phyloP scores from a whole-genome alignment of 768 basidiomycete species.

The Leucosporidium yakuticum region DNA sequence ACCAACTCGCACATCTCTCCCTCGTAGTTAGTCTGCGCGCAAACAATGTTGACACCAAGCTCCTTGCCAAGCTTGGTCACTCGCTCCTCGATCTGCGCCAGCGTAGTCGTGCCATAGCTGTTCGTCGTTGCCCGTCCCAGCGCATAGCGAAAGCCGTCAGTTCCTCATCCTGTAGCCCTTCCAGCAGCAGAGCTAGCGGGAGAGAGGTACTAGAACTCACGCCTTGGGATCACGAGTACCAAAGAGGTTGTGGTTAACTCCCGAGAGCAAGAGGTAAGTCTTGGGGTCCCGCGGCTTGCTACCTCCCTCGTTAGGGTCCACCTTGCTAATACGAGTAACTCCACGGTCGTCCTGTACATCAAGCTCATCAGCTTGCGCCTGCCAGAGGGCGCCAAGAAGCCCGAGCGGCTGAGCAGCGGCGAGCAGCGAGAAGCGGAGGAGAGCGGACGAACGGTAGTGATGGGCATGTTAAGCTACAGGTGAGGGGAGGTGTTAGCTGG shows the following conservation, averaged over 20 bases:
- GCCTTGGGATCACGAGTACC: conserved; percentile 33
- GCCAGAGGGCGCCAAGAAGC: no score
- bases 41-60: conserved; percentile 35
- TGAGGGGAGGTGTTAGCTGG: no score
- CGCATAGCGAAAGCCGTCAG: not conserved
- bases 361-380: not conserved
- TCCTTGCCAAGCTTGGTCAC: conserved; percentile 27
- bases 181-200: not conserved
- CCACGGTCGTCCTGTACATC: conserved; percentile 19
- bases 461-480: no score
- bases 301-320: conserved; percentile 32
- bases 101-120: conserved; percentile 34
- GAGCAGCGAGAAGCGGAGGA: no score
- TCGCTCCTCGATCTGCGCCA: conserved; percentile 34
- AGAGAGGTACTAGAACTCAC: conserved; percentile 1
- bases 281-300: conserved; percentile 17
- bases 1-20: conserved; percentile 25
- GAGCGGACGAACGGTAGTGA: no score
- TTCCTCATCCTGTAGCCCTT: not conserved
- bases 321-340: conserved; percentile 32
- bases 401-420: no score
- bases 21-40: conserved; percentile 38
- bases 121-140: not conserved
- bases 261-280: conserved; percentile 34
- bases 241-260: conserved; percentile 37